phyloP scores from a whole-genome alignment of 2,329 filamentous ascomycete genomes.

The Fusarium virguliforme region DNA sequence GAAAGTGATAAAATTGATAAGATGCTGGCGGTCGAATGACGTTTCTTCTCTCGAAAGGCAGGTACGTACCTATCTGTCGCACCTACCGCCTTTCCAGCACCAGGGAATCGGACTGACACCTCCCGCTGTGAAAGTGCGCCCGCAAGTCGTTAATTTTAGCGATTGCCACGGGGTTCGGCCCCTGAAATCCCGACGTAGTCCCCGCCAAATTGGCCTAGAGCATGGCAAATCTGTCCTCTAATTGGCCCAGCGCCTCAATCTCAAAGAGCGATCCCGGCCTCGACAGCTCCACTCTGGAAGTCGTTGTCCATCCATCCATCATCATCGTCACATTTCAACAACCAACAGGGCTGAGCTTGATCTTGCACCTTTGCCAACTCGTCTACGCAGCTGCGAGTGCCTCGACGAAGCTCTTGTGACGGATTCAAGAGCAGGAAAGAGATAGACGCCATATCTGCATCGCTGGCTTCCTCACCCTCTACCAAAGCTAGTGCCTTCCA shows the following conservation, averaged over 20 bases:
- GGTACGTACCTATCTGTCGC: conserved; percentile 35
- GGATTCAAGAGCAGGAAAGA: neutral
- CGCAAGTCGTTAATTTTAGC: conserved; percentile 39
- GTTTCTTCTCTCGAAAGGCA: conserved; percentile 15
- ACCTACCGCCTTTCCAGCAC: conserved; percentile 19
- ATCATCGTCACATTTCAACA: conserved; percentile 49
- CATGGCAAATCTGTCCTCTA: conserved; percentile 18
- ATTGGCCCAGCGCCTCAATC: conserved; percentile 35
- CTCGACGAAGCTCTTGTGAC: neutral
- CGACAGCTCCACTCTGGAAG: conserved; percentile 45
- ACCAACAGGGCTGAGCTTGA: conserved; percentile 38
- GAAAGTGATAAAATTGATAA: conserved; percentile 33
- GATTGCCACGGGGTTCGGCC: conserved; percentile 36
- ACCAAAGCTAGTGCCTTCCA: conserved; percentile 2
- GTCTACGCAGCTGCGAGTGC: conserved; percentile 14
- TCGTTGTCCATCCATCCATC: conserved; percentile 40
- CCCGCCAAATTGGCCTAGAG: conserved; percentile 45
- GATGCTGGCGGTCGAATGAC: conserved; percentile 38
- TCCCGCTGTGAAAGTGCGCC: neutral
- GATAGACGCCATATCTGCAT: neutral
- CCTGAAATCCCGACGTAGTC: conserved; percentile 45
- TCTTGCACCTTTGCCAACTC: conserved; percentile 33
- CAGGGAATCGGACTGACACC: neutral
- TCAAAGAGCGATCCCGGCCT: conserved; percentile 34
- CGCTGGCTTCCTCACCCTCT: neutral